Evolutionary conservation across 2,329 filamentous ascomycete genomes (phyloP).

Genomic region (Penicillium sp.): DNA sequence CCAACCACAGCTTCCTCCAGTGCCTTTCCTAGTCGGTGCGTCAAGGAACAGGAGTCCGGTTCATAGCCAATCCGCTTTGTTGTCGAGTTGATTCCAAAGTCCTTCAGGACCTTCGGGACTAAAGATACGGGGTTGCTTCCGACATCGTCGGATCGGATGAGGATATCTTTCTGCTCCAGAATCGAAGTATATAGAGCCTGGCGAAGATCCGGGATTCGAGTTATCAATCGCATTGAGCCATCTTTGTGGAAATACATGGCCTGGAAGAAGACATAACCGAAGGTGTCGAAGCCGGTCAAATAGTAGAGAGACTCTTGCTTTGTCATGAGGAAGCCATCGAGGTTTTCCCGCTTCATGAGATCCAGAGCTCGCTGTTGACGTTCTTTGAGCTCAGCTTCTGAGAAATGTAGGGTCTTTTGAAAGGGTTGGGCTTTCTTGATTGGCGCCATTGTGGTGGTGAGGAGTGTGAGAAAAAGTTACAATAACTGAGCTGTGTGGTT

Average conservation of each 20-base stretch:
- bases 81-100: constrained; percentile 30
- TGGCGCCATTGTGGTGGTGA: not conserved
- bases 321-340: constrained; percentile 36
- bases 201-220: constrained; percentile 28
- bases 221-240: constrained; percentile 33
- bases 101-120: constrained; percentile 28
- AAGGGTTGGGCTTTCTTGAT: constrained; percentile 23
- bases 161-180: constrained; percentile 29
- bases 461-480: not conserved
- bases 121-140: constrained; percentile 31
- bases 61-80: constrained; percentile 33
- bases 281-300: constrained; percentile 36
- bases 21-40: constrained; percentile 33
- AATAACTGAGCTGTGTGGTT: not conserved
- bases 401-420: constrained; percentile 31
- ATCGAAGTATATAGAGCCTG: constrained; percentile 36
- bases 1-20: constrained; percentile 31
- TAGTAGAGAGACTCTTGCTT: constrained; percentile 34
- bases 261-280: constrained; percentile 40
- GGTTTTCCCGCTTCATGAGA: constrained; percentile 33
- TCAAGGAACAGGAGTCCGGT: constrained; percentile 39
- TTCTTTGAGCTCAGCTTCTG: constrained; percentile 25
- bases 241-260: constrained; percentile 38
- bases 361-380: constrained; percentile 23
- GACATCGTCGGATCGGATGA: constrained; percentile 31